A percentile compares a stretch with the other conserved stretches of the same genome.
Conservation (phyloP, 352 stramenopile species). For the Pilasporangium apinafurcum region DNA sequence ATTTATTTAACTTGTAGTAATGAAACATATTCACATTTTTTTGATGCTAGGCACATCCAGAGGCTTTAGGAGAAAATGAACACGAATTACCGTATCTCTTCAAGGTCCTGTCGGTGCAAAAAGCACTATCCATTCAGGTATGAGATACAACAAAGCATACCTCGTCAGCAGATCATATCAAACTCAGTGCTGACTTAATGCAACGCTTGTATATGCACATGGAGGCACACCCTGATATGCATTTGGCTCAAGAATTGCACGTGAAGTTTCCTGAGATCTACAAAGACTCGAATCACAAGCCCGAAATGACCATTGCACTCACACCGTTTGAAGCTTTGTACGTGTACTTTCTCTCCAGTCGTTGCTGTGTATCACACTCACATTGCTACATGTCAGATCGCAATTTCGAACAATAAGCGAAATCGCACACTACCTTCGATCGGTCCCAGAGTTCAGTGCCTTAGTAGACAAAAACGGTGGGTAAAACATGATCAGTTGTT, state of each 20-base stretch:
- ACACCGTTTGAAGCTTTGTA: constrained; percentile 94
- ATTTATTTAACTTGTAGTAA: not conserved
- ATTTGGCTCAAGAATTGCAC: constrained; percentile 76
- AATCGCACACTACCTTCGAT: constrained; percentile 72
- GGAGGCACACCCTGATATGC: constrained; percentile 82
- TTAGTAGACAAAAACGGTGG: constrained; percentile 20
- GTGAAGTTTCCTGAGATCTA: constrained; percentile 89
- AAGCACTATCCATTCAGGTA: constrained; percentile 96
- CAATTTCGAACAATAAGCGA: constrained; percentile 88
- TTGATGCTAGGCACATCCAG: constrained; percentile 28
- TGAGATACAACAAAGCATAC: no score
- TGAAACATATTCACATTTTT: not conserved
- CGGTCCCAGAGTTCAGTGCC: constrained; percentile 77
- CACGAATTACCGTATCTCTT: constrained; percentile 96
- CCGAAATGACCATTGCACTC: constrained; percentile 98
- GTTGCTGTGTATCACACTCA: not conserved
- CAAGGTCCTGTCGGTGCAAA: constrained; percentile 97
- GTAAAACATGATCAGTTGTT: constrained; percentile 2
- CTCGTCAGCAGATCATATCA: no score
- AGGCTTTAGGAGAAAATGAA: constrained; percentile 21
- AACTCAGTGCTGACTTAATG: no score
- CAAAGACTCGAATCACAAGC: constrained; percentile 99
- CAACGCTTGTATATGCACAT: no score
- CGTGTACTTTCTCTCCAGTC: constrained; percentile 7
- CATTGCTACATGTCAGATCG: constrained; percentile 22